Evolutionary conservation across 768 basidiomycete species (phyloP).

Genomic region (Cyclocybe cylindracea): DNA sequence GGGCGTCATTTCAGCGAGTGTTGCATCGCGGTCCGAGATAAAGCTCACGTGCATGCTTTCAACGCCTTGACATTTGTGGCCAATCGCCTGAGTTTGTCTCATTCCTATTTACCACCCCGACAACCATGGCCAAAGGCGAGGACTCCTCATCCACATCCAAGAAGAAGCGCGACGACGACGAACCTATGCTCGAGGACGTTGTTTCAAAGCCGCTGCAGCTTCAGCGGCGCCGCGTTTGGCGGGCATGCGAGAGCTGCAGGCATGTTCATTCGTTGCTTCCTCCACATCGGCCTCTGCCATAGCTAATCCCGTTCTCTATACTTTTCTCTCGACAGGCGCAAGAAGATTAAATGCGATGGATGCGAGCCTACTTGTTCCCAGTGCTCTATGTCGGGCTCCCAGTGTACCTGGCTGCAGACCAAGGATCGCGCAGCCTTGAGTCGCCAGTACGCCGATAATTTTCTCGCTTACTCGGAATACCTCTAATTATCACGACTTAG

Average conservation of each 20-base stretch:
- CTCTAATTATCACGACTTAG: conserved; percentile 36
- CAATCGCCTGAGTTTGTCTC: conserved; percentile 29
- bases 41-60: conserved; percentile 25
- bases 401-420: conserved; percentile 89
- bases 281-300: conserved; percentile 17
- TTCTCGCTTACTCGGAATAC: conserved; percentile 2
- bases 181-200: conserved; percentile 54
- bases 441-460: conserved; percentile 66
- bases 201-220: conserved; percentile 74
- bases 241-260: conserved; percentile 91
- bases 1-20: background rate
- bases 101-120: conserved; percentile 22
- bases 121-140: conserved; percentile 51
- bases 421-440: conserved; percentile 90
- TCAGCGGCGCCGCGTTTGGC: conserved; percentile 81
- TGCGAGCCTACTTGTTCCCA: conserved; percentile 85
- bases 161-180: conserved; percentile 75
- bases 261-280: conserved; percentile 31
- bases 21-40: conserved; percentile 18
- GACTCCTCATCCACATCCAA: conserved; percentile 54
- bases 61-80: conserved; percentile 26
- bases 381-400: conserved; percentile 70
- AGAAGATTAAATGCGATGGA: conserved; percentile 95
- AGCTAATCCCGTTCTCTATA: conserved; percentile 12
- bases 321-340: conserved; percentile 53